Evolutionary conservation across 768 basidiomycete species (phyloP).

Genomic region (Tylopilus sp.): DNA sequence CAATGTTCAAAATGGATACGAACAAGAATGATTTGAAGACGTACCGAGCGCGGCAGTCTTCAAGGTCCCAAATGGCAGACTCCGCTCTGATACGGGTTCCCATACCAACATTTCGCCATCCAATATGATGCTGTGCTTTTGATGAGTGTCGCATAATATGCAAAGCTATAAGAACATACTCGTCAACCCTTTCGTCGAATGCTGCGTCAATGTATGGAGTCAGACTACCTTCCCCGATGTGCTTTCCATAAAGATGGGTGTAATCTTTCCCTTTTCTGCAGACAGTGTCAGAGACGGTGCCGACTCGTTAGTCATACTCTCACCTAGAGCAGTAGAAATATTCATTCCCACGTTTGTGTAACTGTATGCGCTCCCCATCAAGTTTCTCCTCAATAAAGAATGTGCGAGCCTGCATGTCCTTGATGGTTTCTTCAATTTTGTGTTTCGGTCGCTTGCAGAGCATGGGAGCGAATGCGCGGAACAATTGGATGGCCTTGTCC

Average conservation of each 20-base stretch:
- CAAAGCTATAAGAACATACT: slow-evolving; percentile 48
- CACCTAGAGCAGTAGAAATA: slow-evolving; percentile 93
- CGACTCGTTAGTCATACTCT: not conserved
- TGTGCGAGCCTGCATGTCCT: slow-evolving; percentile 70
- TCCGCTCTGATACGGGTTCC: slow-evolving; percentile 87
- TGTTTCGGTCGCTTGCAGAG: slow-evolving; percentile 85
- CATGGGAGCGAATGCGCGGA: slow-evolving; percentile 91
- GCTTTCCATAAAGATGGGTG: slow-evolving; percentile 87
- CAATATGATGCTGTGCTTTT: slow-evolving; percentile 67
- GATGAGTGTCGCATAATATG: slow-evolving; percentile 7
- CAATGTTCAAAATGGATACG: not conserved
- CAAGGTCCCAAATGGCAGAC: slow-evolving; percentile 88
- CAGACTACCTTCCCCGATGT: slow-evolving; percentile 77
- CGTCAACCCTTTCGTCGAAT: slow-evolving; percentile 72
- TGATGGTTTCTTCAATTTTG: slow-evolving; percentile 79
- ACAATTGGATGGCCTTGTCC: slow-evolving; percentile 83
- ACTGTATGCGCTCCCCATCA: slow-evolving; percentile 94
- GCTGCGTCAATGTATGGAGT: slow-evolving; percentile 81
- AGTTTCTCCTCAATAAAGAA: slow-evolving; percentile 97
- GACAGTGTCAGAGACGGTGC: not conserved
- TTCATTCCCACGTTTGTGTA: slow-evolving; percentile 89
- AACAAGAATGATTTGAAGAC: slow-evolving; percentile 5
- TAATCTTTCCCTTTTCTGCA: slow-evolving; percentile 86
- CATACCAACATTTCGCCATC: slow-evolving; percentile 99
- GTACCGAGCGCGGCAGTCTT: slow-evolving; percentile 89